phyloP scores from a whole-genome alignment of 169 alveolate species.

The Plasmodium sp. region DNA sequence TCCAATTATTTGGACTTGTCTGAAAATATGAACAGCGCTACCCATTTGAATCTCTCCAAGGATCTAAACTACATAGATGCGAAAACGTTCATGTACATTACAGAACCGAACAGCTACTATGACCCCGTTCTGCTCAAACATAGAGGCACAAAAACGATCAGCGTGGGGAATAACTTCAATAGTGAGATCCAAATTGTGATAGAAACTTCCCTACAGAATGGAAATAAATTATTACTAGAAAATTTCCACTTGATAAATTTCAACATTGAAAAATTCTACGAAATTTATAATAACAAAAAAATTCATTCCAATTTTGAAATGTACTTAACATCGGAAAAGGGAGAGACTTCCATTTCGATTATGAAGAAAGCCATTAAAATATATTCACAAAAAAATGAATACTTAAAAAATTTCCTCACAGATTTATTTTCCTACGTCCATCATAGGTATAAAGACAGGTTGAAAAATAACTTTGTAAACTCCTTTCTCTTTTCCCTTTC shows the following conservation, averaged over 20 bases:
- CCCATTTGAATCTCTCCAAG: background rate
- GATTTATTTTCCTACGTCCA: constrained; percentile 23
- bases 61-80: constrained; percentile 60
- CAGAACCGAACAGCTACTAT: background rate
- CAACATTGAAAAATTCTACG: constrained; percentile 64
- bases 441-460: constrained; percentile 30
- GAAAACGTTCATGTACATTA: constrained; percentile 59
- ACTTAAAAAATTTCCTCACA: constrained; percentile 25
- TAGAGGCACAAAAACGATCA: constrained; percentile 39
- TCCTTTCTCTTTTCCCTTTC: constrained; percentile 50
- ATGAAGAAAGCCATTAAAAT: constrained; percentile 54
- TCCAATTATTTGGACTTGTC: constrained; percentile 43
- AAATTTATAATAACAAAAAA: constrained; percentile 58
- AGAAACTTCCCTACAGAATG: constrained; percentile 66
- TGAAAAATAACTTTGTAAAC: constrained; percentile 54
- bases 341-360: background rate
- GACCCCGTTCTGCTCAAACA: constrained; percentile 18
- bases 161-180: constrained; percentile 66
- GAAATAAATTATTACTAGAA: constrained; percentile 60
- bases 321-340: constrained; percentile 39
- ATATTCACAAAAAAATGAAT: constrained; percentile 25
- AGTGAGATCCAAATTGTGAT: constrained; percentile 63
- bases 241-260: constrained; percentile 53
- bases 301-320: constrained; percentile 65
- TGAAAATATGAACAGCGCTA: constrained; percentile 2